Percentiles rank a stretch among this genome's conserved stretches.
These are phyloP conservation scores for Stellera chamaejasme DNA, from an alignment of 345 rosid species.

Conservation along the genomic window DNA sequence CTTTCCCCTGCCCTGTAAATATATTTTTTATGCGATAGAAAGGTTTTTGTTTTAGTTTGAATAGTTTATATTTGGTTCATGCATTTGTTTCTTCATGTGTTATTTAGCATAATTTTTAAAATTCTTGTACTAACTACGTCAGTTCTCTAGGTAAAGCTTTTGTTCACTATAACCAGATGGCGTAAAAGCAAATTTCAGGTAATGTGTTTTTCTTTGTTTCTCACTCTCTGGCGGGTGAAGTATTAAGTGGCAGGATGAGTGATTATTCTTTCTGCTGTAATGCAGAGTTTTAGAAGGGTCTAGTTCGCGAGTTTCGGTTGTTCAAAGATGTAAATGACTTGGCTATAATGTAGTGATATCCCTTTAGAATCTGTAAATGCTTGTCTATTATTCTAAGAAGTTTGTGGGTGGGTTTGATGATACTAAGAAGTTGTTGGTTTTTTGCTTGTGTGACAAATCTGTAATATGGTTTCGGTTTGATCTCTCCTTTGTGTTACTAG, in stretches of 20 bases:
- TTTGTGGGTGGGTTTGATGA: too few species aligned
- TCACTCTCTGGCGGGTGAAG: not conserved
- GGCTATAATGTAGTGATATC: not conserved
- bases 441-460: too few species aligned
- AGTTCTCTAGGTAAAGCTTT: too few species aligned
- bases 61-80: too few species aligned
- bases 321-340: not conserved
- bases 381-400: constrained; percentile 3
- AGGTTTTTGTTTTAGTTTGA: too few species aligned
- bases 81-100: too few species aligned
- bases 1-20: not conserved
- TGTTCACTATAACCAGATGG: too few species aligned
- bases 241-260: not conserved
- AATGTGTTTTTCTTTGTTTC: constrained; percentile 3
- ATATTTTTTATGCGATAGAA: not conserved
- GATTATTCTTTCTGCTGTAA: not conserved
- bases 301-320: not conserved
- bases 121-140: too few species aligned
- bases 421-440: too few species aligned
- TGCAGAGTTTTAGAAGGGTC: constrained; percentile 5
- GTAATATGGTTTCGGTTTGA: too few species aligned
- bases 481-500: too few species aligned
- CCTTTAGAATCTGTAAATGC: constrained; percentile 12
- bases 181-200: not conserved
- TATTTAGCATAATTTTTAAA: too few species aligned